phyloP scores from a whole-genome alignment of 2,329 filamentous ascomycete genomes.

The Pseudogymnoascus sp. region DNA sequence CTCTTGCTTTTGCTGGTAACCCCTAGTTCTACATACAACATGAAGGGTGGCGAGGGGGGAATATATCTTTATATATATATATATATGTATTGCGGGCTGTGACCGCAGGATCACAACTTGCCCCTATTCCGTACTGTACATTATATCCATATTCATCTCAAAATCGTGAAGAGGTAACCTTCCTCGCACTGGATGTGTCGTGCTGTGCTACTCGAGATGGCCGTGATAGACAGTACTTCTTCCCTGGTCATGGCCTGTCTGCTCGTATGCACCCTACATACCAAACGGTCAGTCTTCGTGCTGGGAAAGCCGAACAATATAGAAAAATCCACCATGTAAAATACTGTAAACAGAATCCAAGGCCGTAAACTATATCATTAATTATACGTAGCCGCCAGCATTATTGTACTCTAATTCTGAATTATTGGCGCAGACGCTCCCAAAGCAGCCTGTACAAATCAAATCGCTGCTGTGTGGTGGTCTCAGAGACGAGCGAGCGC shows the following conservation, averaged over 20 bases:
- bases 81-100: not conserved
- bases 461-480: conserved; percentile 7
- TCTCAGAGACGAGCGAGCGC: conserved; percentile 4
- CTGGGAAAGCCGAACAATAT: not conserved
- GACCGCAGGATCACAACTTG: not conserved
- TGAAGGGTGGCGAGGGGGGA: too few species aligned
- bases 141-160: not conserved
- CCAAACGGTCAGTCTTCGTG: not conserved
- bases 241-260: not conserved
- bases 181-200: not conserved
- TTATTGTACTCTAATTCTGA: not conserved
- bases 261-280: not conserved
- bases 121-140: not conserved
- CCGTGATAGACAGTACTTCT: conserved; percentile 4
- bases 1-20: not conserved
- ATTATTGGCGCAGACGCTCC: conserved; percentile 8
- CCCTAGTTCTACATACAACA: not conserved
- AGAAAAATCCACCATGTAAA: not conserved
- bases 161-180: not conserved
- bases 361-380: not conserved
- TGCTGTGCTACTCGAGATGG: not conserved
- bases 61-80: not conserved
- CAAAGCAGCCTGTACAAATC: conserved; percentile 2
- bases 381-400: not conserved
- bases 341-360: not conserved